Conservation (phyloP, 2,329 filamentous ascomycete species). For the Akanthomyces muscarius region DNA sequence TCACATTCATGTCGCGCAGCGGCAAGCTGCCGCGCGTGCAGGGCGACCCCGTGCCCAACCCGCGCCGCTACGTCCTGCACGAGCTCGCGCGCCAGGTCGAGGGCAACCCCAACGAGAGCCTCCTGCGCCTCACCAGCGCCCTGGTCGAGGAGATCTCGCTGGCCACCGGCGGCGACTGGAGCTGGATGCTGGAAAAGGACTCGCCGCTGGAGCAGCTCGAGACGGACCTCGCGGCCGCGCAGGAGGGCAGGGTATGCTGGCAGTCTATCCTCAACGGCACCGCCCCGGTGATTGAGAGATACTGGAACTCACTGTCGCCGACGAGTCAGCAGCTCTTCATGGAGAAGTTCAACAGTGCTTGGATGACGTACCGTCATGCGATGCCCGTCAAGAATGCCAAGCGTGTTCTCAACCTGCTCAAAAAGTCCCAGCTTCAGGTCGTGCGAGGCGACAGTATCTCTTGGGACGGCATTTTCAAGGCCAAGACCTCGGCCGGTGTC, state of each 20-base stretch:
- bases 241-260: slow-evolving; percentile 4
- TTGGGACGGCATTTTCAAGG: slow-evolving; percentile 12
- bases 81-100: slow-evolving; percentile 16
- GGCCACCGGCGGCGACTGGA: slow-evolving; percentile 15
- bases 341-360: slow-evolving; percentile 12
- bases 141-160: slow-evolving; percentile 7
- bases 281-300: slow-evolving; percentile 12
- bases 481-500: slow-evolving; percentile 7
- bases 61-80: slow-evolving; percentile 8
- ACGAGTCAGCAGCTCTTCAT: slow-evolving; percentile 13
- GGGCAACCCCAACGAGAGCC: slow-evolving; percentile 1
- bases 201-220: slow-evolving; percentile 7
- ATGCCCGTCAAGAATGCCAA: slow-evolving; percentile 15
- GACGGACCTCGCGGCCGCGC: neutral
- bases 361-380: slow-evolving; percentile 17
- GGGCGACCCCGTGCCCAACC: slow-evolving; percentile 8
- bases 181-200: slow-evolving; percentile 15
- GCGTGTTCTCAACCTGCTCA: neutral
- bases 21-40: slow-evolving; percentile 13
- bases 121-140: slow-evolving; percentile 3
- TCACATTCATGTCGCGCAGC: slow-evolving; percentile 17
- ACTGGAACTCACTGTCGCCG: slow-evolving; percentile 8
- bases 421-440: slow-evolving; percentile 6
- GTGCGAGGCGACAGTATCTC: neutral
- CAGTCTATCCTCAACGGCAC: slow-evolving; percentile 14